Base-by-base conservation (phyloP, 345 rosid species). In the Aegle marmelos region DNA sequence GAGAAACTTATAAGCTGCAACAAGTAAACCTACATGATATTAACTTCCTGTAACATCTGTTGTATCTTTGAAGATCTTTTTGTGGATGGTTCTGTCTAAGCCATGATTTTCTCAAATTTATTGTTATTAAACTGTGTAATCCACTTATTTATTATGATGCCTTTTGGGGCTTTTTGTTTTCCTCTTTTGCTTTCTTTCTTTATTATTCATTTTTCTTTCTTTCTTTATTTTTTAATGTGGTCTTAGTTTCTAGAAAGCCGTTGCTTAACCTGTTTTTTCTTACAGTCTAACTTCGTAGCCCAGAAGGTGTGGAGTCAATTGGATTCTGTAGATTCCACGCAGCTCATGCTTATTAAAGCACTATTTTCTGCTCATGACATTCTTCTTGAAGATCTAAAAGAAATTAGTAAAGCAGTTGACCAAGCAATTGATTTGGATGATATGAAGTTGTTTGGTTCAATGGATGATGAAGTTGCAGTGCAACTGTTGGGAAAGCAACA, bases 301-400 rank as follows among this genome's bases (percentile, higher is more conserved):
- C 27, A 53, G 73, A 85, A 92, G 92, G 87, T 86, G 69, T 76
- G 83, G 79, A 89, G 80, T 81, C 81, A 77, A 74, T 62, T 78
- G 75, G 86, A 85, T 85, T 80, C 87, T 74, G 78, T 76, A 54
- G 88, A 87, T 81, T 73, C 78, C 77, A 87, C 85, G 39, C 82
- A 86, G 78, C 82, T 87, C 37, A 78, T 79, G 82, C 80, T 89
- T 78, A 86, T 92, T 65, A 91, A 90, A 88, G 85, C 95, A 75
- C 84, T 96, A 81, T 74, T 94, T 63, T 76, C 83, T 77, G 87
- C 97, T 69, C 90, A 92, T 22, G 90, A 87, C 68, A 77, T 82
- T 79, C 84, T 91, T 76, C 82, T 96, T 25, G 90, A 81, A 75
- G 95, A 90, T 76, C 81, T 96, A 80, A 86, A 83, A 81, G 91